These are phyloP conservation scores for Dioscorea zingiberensis DNA, from an alignment of 106 monocot species.

Conservation along the genomic window DNA sequence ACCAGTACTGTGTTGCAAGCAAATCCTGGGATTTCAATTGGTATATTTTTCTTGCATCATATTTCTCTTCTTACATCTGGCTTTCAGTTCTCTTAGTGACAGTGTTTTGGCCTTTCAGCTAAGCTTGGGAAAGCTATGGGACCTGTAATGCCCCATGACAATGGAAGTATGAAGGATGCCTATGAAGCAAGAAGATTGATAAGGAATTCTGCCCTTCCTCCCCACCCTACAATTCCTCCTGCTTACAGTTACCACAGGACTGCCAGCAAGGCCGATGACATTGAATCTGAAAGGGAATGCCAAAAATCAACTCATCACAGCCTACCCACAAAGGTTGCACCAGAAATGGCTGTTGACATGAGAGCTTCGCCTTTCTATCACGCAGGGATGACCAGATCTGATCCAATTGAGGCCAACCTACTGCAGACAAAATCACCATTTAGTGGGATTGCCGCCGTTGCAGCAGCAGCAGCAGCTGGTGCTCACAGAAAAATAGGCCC, in stretches of 20 bases:
- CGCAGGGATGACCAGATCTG: conserved; percentile 5
- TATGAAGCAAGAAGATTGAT: conserved; percentile 63
- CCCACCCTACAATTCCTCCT: conserved; percentile 26
- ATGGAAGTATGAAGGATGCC: conserved; percentile 26
- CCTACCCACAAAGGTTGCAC: conserved; percentile 3
- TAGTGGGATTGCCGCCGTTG: conserved; percentile 17
- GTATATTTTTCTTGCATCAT: conserved; percentile 13
- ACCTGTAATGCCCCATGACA: conserved; percentile 62
- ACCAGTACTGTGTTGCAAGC: conserved; percentile 16
- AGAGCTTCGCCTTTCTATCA: conserved; percentile 12
- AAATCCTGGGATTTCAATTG: conserved; percentile 28
- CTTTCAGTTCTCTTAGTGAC: neutral
- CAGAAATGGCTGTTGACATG: conserved; percentile 26
- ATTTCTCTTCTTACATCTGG: neutral
- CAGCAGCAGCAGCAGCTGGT: conserved; percentile 18
- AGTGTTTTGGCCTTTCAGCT: conserved; percentile 28
- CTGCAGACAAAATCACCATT: conserved; percentile 24
- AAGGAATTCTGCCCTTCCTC: conserved; percentile 36
- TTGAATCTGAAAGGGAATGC: conserved; percentile 5
- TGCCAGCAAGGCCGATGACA: conserved; percentile 17
- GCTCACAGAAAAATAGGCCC: conserved; percentile 27
- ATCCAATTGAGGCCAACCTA: conserved; percentile 10
- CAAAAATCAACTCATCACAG: conserved; percentile 6
- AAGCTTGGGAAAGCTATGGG: conserved; percentile 70
- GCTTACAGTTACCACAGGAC: conserved; percentile 30